Conservation (phyloP, 768 basidiomycete species). For the Cantharellus cinnabarinus region DNA sequence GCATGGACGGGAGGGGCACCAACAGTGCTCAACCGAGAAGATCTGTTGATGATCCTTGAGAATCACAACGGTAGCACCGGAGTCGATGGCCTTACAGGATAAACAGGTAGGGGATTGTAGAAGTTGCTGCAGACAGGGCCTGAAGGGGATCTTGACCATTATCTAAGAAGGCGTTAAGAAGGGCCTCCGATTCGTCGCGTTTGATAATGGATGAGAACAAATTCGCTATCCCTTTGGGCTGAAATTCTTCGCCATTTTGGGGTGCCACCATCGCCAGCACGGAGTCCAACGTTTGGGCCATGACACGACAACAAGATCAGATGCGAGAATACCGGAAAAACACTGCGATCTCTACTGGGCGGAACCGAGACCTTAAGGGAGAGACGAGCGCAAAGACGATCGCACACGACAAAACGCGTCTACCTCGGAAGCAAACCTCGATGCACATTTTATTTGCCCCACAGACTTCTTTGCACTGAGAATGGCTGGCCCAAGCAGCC, state of each 20-base stretch:
- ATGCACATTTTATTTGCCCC: no score
- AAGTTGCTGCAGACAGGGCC: conserved; percentile 30
- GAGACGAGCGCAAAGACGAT: no score
- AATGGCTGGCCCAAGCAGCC: neutral
- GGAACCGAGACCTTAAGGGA: no score
- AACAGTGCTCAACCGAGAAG: conserved; percentile 31
- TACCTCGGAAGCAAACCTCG: no score
- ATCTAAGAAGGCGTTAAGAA: conserved; percentile 32
- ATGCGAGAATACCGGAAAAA: no score
- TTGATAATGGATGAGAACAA: conserved; percentile 16
- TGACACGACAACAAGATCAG: no score
- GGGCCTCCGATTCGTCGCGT: conserved; percentile 32
- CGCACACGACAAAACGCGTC: no score
- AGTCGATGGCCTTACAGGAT: conserved; percentile 32
- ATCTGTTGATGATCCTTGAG: conserved; percentile 19
- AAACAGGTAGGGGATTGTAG: conserved; percentile 48
- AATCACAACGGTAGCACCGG: neutral
- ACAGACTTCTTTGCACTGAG: neutral
- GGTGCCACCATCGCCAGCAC: no score
- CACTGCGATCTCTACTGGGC: no score
- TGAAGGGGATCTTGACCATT: conserved; percentile 49
- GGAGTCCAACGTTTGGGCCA: no score
- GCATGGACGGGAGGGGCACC: conserved; percentile 23
- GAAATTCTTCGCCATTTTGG: no score
- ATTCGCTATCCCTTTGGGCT: conserved; percentile 1